These are phyloP conservation scores for Tanacetum coccineum DNA, from an alignment of 129 eudicot genomes.

Conservation along the genomic window DNA sequence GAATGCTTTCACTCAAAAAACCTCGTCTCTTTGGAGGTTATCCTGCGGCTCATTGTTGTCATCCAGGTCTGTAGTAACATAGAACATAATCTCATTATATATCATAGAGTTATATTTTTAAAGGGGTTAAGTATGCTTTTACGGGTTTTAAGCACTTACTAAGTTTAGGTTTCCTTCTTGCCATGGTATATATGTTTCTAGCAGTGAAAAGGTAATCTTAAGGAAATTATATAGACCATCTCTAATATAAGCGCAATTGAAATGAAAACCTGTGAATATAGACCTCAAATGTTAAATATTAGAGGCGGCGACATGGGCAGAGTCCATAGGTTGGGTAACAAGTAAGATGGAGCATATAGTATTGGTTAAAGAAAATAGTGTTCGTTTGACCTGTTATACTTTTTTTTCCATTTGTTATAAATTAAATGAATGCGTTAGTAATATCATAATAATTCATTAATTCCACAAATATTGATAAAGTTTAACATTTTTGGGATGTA, in stretches of 20 bases:
- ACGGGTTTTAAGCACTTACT: no score
- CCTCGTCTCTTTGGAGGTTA: slow-evolving; percentile 52
- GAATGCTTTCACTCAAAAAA: slow-evolving; percentile 72
- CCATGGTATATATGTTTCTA: slow-evolving; percentile 38
- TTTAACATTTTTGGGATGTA: no score
- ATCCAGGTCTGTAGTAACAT: slow-evolving; percentile 34
- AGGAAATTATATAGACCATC: no score
- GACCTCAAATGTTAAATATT: slow-evolving; percentile 7
- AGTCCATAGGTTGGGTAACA: neutral
- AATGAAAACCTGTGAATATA: slow-evolving; percentile 64
- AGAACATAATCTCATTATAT: slow-evolving; percentile 10
- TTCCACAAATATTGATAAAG: no score
- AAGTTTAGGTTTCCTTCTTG: slow-evolving; percentile 43
- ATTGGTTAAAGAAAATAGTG: no score
- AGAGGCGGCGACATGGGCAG: neutral
- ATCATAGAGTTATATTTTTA: neutral
- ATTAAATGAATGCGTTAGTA: neutral
- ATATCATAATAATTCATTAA: no score
- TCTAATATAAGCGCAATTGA: no score
- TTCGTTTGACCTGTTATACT: no score
- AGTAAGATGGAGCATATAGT: no score
- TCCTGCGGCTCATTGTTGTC: slow-evolving; percentile 34
- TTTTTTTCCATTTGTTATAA: neutral
- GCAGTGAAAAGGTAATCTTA: slow-evolving; percentile 63
- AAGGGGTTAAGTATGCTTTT: neutral